Evolutionary conservation across 1,284 basidiomycete species (phyloP).

Genomic region (Ganoderma resinaceum): DNA sequence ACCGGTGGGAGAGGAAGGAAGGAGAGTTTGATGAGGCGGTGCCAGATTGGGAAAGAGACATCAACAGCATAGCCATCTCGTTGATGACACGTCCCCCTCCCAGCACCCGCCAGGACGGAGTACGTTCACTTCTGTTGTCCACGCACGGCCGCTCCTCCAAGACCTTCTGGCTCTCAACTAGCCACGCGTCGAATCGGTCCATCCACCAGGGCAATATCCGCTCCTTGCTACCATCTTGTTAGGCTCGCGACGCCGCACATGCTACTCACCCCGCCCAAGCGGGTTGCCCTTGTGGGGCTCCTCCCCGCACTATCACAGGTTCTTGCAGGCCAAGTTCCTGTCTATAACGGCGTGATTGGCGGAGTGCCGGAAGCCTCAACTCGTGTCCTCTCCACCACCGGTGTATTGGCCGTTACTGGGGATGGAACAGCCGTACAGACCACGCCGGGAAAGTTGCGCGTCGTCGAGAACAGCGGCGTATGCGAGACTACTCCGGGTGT

Average conservation of each 20-base stretch:
- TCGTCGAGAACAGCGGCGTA: conserved; percentile 60
- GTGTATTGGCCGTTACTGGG: conserved; percentile 24
- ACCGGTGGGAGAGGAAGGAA: background rate
- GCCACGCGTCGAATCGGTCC: background rate
- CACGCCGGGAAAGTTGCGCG: conserved; percentile 56
- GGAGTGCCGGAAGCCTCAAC: conserved; percentile 40
- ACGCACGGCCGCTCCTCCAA: conserved; percentile 1
- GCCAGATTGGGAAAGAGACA: conserved; percentile 15
- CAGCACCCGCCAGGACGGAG: conserved; percentile 1
- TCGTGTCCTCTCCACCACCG: conserved; percentile 13
- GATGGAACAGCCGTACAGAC: conserved; percentile 12
- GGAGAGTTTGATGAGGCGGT: conserved; percentile 14
- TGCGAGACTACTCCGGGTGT: conserved; percentile 66
- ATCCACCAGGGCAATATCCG: background rate
- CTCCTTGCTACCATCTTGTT: conserved; percentile 1
- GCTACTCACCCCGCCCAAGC: background rate
- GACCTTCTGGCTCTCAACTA: background rate
- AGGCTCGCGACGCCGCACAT: conserved; percentile 11
- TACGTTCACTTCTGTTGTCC: conserved; percentile 18
- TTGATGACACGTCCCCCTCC: conserved; percentile 16
- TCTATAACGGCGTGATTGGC: conserved; percentile 53
- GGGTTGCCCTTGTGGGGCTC: conserved; percentile 18
- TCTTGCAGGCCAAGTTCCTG: conserved; percentile 47
- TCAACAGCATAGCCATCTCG: conserved; percentile 26
- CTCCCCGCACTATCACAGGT: conserved; percentile 24